Percentiles rank a stretch among this genome's conserved stretches.
Conservation (phyloP, 1,284 basidiomycete species). For the Pisolithus thermaeus region DNA sequence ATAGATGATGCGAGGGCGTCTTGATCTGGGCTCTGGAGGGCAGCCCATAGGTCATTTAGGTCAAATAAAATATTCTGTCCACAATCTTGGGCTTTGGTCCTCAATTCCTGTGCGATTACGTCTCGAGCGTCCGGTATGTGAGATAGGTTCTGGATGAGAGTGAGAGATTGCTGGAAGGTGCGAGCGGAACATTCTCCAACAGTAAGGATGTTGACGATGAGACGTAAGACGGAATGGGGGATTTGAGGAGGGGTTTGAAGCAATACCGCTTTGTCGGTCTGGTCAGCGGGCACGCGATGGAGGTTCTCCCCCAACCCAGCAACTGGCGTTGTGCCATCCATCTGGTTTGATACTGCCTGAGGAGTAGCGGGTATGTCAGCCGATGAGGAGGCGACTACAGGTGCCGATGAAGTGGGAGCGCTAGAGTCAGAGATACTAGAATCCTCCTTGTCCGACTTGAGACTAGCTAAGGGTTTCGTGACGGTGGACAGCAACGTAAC, state of each 20-base stretch:
- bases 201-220: constrained; percentile 92
- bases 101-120: constrained; percentile 82
- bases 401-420: constrained; percentile 12
- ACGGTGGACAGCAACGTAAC: constrained; percentile 82
- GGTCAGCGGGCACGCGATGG: constrained; percentile 28
- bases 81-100: constrained; percentile 79
- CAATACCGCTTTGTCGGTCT: constrained; percentile 57
- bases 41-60: constrained; percentile 67
- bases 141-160: constrained; percentile 86
- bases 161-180: constrained; percentile 87
- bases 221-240: constrained; percentile 72
- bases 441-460: constrained; percentile 48
- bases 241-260: constrained; percentile 75
- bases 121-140: constrained; percentile 83
- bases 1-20: constrained; percentile 62
- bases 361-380: constrained; percentile 7
- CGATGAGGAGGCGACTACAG: constrained; percentile 8
- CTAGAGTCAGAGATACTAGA: constrained; percentile 23
- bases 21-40: constrained; percentile 51
- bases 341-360: constrained; percentile 7
- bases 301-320: constrained; percentile 22
- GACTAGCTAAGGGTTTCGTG: constrained; percentile 69
- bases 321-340: constrained; percentile 6
- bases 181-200: constrained; percentile 92
- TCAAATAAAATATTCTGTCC: constrained; percentile 70